Evolutionary conservation across 129 eudicot genomes (phyloP).

Genomic region (Saposhnikovia divaricata): DNA sequence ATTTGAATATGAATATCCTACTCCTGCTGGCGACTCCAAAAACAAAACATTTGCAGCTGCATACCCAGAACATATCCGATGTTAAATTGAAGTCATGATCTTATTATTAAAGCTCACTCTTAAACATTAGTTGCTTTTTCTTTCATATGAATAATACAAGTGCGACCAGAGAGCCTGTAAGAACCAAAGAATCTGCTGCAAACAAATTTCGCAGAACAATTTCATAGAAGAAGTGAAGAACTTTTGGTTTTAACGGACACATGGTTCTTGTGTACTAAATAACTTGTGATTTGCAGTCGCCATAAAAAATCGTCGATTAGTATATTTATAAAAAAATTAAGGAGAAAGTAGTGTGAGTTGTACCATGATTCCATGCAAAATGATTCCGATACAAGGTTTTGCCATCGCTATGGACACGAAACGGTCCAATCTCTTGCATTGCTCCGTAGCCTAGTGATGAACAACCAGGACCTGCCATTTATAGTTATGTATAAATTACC

Average conservation of each 20-base stretch:
- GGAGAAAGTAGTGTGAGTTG: background rate
- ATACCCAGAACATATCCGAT: background rate
- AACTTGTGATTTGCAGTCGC: background rate
- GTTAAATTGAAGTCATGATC: background rate
- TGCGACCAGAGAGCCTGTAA: too few species aligned
- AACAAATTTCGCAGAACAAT: background rate
- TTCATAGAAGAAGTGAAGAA: background rate
- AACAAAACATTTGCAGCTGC: conserved; percentile 67
- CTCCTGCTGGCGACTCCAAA: conserved; percentile 89
- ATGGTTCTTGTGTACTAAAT: too few species aligned
- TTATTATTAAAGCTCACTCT: background rate
- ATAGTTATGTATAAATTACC: too few species aligned
- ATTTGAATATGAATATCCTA: conserved; percentile 76
- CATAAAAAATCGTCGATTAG: too few species aligned
- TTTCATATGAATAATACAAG: too few species aligned
- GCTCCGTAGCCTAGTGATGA: conserved; percentile 90
- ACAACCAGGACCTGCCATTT: conserved; percentile 83
- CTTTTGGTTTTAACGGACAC: background rate
- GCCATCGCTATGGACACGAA: conserved; percentile 71
- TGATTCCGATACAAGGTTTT: conserved; percentile 57
- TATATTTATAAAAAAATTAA: too few species aligned
- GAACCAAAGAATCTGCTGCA: too few species aligned
- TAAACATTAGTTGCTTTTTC: background rate
- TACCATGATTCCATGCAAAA: conserved; percentile 73
- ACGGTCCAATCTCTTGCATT: conserved; percentile 86